Percentiles rank a stretch among this genome's conserved stretches.
These are phyloP conservation scores for Aspergillus ruber DNA, from an alignment of 2,329 filamentous ascomycete genomes.

Conservation along the genomic window DNA sequence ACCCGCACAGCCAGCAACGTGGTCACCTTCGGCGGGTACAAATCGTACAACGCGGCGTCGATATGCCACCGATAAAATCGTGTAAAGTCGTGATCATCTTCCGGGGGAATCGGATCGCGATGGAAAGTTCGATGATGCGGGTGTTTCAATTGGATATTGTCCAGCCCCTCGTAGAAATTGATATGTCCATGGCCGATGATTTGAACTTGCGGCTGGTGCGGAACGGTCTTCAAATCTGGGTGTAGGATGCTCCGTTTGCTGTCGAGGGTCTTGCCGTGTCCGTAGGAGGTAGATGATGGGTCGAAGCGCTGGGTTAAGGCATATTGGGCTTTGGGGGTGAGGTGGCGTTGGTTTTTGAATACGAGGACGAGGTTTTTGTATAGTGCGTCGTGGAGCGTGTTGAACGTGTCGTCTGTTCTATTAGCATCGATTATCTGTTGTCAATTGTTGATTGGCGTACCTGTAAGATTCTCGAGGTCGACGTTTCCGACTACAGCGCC, in stretches of 20 bases:
- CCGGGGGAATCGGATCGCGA: slow-evolving; percentile 54
- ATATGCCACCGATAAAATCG: slow-evolving; percentile 75
- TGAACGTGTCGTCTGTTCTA: slow-evolving; percentile 56
- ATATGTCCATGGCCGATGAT: slow-evolving; percentile 72
- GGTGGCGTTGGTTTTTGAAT: slow-evolving; percentile 59
- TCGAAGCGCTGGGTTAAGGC: slow-evolving; percentile 69
- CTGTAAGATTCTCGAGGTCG: slow-evolving; percentile 56
- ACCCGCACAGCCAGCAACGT: slow-evolving; percentile 68
- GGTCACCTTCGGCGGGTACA: slow-evolving; percentile 68
- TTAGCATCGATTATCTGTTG: slow-evolving; percentile 6
- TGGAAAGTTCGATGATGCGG: slow-evolving; percentile 76
- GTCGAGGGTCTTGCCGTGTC: slow-evolving; percentile 69
- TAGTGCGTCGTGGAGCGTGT: slow-evolving; percentile 56
- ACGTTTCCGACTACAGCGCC: slow-evolving; percentile 54
- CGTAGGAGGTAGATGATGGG: slow-evolving; percentile 58
- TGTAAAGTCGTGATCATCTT: slow-evolving; percentile 53
- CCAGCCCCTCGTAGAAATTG: slow-evolving; percentile 62
- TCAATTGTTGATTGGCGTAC: slow-evolving; percentile 36
- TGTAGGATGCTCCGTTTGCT: slow-evolving; percentile 61
- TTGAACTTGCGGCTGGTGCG: slow-evolving; percentile 72
- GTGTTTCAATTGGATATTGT: slow-evolving; percentile 62
- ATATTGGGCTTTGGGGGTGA: slow-evolving; percentile 66
- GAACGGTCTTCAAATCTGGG: slow-evolving; percentile 73
- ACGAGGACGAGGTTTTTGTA: slow-evolving; percentile 65
- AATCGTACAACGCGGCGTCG: slow-evolving; percentile 67